phyloP scores from a whole-genome alignment of 306 rosid species.

The Quercus glauca region DNA sequence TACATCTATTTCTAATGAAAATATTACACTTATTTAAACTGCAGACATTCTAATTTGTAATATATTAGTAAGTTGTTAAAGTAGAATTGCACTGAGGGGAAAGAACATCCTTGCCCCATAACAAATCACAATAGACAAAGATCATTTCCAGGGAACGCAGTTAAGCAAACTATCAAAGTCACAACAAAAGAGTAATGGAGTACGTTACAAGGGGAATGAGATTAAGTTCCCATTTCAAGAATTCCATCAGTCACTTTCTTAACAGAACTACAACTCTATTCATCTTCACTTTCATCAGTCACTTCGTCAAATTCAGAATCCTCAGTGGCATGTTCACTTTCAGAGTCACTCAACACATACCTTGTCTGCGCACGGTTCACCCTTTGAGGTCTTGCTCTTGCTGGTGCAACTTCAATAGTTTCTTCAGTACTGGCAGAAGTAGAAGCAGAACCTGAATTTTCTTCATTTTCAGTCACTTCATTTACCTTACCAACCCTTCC shows the following conservation, averaged over 20 bases:
- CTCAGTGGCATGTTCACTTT: conserved; percentile 45
- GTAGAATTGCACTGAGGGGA: background rate
- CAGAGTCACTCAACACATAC: conserved; percentile 68
- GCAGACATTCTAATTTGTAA: too few species aligned
- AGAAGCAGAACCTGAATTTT: conserved; percentile 35
- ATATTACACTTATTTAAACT: too few species aligned
- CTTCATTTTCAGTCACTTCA: conserved; percentile 23
- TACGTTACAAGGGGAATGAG: background rate
- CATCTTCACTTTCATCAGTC: conserved; percentile 38
- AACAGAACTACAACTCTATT: conserved; percentile 2
- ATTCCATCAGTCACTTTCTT: too few species aligned
- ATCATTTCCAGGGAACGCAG: background rate
- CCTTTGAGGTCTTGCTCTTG: conserved; percentile 65
- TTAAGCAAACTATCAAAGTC: background rate
- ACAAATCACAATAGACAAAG: background rate
- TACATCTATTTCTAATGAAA: too few species aligned
- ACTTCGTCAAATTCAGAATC: conserved; percentile 48
- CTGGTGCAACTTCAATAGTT: conserved; percentile 32
- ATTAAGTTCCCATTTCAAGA: background rate
- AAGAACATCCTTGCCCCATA: background rate
- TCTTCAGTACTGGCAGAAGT: conserved; percentile 34
- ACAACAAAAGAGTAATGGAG: background rate
- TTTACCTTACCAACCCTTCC: conserved; percentile 37
- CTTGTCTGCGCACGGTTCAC: conserved; percentile 42
- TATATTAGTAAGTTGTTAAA: too few species aligned